Percentiles rank a stretch among this genome's conserved stretches.
phyloP scores from a whole-genome alignment of 2,329 filamentous ascomycete genomes.

The Leptoxyphium fumago region DNA sequence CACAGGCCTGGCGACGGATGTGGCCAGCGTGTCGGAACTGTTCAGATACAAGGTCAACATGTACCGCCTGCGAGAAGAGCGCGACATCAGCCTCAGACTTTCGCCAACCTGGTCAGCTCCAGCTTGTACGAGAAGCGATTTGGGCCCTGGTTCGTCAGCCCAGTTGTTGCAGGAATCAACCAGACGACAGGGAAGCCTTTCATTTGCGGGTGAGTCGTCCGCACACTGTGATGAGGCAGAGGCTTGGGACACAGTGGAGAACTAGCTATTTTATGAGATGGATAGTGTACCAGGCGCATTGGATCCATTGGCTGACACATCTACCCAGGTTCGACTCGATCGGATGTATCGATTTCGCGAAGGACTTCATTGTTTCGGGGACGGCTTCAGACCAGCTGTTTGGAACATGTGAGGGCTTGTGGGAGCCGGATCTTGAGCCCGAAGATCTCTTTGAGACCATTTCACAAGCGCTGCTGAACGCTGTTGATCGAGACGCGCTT shows the following conservation, averaged over 20 bases:
- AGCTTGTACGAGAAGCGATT: constrained; percentile 91
- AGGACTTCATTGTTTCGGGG: constrained; percentile 96
- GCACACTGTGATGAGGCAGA: background rate
- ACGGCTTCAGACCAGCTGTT: constrained; percentile 96
- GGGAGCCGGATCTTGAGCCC: constrained; percentile 90
- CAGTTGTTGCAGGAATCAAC: constrained; percentile 89
- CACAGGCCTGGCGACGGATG: constrained; percentile 91
- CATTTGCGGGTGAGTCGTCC: constrained; percentile 56
- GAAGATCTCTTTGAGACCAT: constrained; percentile 98
- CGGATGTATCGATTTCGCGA: constrained; percentile 97
- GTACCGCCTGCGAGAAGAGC: constrained; percentile 97
- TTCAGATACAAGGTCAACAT: constrained; percentile 99
- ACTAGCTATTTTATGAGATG: background rate
- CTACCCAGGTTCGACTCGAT: constrained; percentile 68
- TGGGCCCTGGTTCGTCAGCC: constrained; percentile 89
- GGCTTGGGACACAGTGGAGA: background rate
- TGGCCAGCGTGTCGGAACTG: constrained; percentile 84
- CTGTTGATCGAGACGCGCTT: constrained; percentile 88
- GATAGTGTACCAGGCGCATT: too few species aligned
- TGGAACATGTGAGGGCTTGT: constrained; percentile 94
- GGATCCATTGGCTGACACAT: background rate
- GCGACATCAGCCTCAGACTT: constrained; percentile 82
- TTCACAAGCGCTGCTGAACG: constrained; percentile 88
- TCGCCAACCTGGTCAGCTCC: constrained; percentile 87
- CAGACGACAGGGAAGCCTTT: constrained; percentile 89